phyloP scores from a whole-genome alignment of 306 rosid genomes.

The Rubus parviflorus region DNA sequence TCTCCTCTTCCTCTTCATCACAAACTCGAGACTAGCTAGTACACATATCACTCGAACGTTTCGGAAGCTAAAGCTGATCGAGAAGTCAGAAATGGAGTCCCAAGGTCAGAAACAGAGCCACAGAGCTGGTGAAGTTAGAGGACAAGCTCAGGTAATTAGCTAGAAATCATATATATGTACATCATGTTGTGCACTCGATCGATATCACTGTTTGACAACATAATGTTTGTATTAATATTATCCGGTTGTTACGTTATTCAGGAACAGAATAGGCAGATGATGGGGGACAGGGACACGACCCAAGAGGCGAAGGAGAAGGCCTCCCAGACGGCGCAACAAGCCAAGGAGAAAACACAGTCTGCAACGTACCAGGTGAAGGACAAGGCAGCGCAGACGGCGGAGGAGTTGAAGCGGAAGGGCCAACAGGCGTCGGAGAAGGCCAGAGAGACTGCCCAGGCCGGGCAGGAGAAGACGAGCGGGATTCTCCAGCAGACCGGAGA shows the following conservation, averaged over 20 bases:
- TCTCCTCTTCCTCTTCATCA: neutral
- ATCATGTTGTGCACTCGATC: no score
- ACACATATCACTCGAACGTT: neutral
- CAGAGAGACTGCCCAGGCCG: neutral
- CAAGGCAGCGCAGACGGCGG: constrained; percentile 8
- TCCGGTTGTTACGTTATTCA: neutral
- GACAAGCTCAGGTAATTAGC: constrained; percentile 42
- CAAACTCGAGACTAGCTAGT: neutral
- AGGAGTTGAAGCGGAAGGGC: constrained; percentile 25
- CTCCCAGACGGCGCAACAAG: neutral
- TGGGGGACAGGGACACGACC: constrained; percentile 40
- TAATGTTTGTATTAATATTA: no score
- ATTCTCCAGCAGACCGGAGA: constrained; percentile 57
- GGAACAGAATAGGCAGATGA: constrained; percentile 48
- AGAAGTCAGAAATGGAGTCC: constrained; percentile 47
- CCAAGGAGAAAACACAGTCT: constrained; percentile 33
- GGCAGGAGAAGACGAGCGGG: constrained; percentile 33
- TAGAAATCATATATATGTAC: neutral
- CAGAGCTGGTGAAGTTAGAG: constrained; percentile 49
- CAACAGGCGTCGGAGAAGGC: neutral
- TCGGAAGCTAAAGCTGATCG: neutral
- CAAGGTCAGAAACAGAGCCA: constrained; percentile 35
- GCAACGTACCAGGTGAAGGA: constrained; percentile 18
- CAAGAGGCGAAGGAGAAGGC: constrained; percentile 33
- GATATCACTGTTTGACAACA: no score